These are phyloP conservation scores for Goffeauzyma gilvescens DNA, from an alignment of 768 basidiomycete genomes.

Conservation along the genomic window DNA sequence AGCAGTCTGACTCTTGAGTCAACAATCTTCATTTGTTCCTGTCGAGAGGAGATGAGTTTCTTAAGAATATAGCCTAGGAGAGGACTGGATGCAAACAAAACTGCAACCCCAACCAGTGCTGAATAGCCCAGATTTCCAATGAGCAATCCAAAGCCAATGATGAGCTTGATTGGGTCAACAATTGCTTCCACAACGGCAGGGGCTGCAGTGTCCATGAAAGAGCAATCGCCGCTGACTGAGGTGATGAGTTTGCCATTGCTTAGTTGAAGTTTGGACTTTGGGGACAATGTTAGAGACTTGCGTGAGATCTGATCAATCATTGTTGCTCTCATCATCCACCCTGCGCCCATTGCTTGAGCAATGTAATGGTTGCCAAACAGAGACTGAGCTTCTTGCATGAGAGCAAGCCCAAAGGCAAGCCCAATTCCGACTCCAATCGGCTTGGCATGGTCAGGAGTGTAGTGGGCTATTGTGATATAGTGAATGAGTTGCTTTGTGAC, in stretches of 20 bases:
- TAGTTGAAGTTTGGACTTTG: conserved; percentile 42
- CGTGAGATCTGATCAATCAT: conserved; percentile 41
- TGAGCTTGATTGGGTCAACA: conserved; percentile 44
- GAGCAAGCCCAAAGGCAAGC: conserved; percentile 41
- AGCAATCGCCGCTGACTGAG: conserved; percentile 47
- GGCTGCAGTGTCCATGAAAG: conserved; percentile 33
- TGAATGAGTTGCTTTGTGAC: conserved; percentile 44
- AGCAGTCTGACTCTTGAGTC: conserved; percentile 48
- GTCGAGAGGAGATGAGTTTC: conserved; percentile 18
- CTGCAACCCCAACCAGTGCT: conserved; percentile 42
- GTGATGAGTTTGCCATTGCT: conserved; percentile 51
- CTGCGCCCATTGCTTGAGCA: not conserved
- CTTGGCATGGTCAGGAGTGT: conserved; percentile 33
- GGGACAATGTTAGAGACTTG: conserved; percentile 50
- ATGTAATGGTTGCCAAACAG: not conserved
- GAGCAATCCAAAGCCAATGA: conserved; percentile 45
- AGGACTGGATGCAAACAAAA: conserved; percentile 16
- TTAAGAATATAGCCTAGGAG: conserved; percentile 9
- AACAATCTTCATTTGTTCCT: conserved; percentile 40
- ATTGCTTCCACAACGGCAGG: conserved; percentile 9
- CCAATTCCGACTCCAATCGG: conserved; percentile 48
- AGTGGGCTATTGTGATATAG: conserved; percentile 41
- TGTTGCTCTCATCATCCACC: conserved; percentile 17
- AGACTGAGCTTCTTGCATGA: conserved; percentile 39
- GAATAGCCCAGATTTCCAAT: conserved; percentile 51